Evolutionary conservation across 2,329 filamentous ascomycete species (phyloP), one percentile per base, ranked within the genome.

Genomic region (Corniculantispora saksenae): DNA sequence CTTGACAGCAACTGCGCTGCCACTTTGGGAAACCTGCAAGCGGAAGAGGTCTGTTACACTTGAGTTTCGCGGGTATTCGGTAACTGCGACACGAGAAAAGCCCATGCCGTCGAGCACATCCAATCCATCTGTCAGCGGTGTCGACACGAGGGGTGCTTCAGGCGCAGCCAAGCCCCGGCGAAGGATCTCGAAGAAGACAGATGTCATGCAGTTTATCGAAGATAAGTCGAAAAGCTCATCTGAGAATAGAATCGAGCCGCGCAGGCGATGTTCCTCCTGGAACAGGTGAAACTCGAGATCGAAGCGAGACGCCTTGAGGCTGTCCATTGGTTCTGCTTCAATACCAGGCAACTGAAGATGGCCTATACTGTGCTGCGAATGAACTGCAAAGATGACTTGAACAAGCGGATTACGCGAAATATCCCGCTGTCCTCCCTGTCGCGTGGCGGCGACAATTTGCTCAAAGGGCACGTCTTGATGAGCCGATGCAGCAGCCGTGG

Each of bases 401-500:
- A 58, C 67, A 7, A 69, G 35, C 4, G 67, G 68, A 23, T 61
- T 61, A 1, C 59, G 63, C 0, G 65, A 66, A 2, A 57, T 12
- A 61, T 65, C 56, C 53, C 65, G 48, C 3, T 19, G 13, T 17
- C 48, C 48, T 5, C 32, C 32, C 10, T 10, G 32, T 10, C 10
- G 32, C 1, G 72, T 43, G 21, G 40, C 56, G 0, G 68, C 64
- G 8, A 70, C 69, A 13, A 72, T 67, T 0, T 48, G 40, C 43
- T 72, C 70, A 27, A 72, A 73, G 2, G 72, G 68, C 5, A 71
- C 67, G 17, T 71, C 69, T 32, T 73, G 71, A 13, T 71, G 72
- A 7, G 61, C 66, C 15, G 70, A 69, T 0, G 70, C 60, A 0
- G 59, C 64, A 9, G 50, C 45, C 1, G 61, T 59, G 0, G 67